phyloP scores from a whole-genome alignment of 2,329 filamentous ascomycete genomes.

The Fusarium longipes region DNA sequence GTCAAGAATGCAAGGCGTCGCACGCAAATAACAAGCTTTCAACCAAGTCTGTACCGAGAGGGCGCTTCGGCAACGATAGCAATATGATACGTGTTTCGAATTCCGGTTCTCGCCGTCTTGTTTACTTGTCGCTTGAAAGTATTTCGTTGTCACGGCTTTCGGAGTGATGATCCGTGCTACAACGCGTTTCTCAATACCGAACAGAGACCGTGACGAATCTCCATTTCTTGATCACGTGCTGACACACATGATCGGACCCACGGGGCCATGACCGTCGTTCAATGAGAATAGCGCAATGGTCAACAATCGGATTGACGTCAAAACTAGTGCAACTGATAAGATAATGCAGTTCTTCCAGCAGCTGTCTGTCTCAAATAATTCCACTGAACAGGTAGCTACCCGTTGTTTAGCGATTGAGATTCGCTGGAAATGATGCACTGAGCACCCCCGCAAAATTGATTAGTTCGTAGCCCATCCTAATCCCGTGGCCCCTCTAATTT shows the following conservation, averaged over 20 bases:
- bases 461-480: neutral
- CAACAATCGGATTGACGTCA: constrained; percentile 39
- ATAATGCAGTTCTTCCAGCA: constrained; percentile 17
- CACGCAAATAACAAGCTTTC: neutral
- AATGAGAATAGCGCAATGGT: constrained; percentile 3
- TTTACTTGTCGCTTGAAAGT: neutral
- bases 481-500: constrained; percentile 41
- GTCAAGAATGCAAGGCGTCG: neutral
- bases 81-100: constrained; percentile 13
- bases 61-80: neutral
- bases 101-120: constrained; percentile 5
- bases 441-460: constrained; percentile 22
- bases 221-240: constrained; percentile 5
- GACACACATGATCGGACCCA: constrained; percentile 20
- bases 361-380: neutral
- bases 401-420: neutral
- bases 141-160: constrained; percentile 20
- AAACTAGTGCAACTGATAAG: constrained; percentile 28
- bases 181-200: constrained; percentile 26
- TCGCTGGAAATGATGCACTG: neutral
- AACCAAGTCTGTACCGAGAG: neutral
- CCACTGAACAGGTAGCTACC: neutral
- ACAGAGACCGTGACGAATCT: constrained; percentile 16
- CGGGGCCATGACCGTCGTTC: constrained; percentile 6
- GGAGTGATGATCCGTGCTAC: constrained; percentile 26